phyloP scores from a whole-genome alignment of 495 filamentous ascomycete genomes.

The Daldinia concentrica region DNA sequence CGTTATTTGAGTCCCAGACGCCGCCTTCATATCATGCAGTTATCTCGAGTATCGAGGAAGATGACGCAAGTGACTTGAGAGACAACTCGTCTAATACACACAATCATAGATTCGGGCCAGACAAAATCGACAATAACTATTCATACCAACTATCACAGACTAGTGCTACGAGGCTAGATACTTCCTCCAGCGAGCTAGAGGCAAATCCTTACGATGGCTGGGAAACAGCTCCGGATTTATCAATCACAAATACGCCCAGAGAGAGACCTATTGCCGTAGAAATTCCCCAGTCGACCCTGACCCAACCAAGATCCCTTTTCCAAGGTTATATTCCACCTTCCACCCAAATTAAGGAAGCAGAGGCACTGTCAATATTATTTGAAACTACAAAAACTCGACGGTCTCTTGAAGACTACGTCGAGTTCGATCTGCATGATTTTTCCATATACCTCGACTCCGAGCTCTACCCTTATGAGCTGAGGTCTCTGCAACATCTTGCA shows the following conservation, averaged over 20 bases:
- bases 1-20: background rate
- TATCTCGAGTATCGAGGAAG: conserved; percentile 14
- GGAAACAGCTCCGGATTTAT: conserved; percentile 24
- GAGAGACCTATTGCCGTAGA: conserved; percentile 34
- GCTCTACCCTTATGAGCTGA: conserved; percentile 57
- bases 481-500: conserved; percentile 60
- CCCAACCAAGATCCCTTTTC: conserved; percentile 38
- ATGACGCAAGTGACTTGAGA: background rate
- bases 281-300: conserved; percentile 43
- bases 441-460: conserved; percentile 55
- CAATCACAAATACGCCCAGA: background rate
- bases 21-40: background rate
- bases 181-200: background rate
- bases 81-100: background rate
- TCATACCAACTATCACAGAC: background rate
- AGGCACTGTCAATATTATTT: conserved; percentile 44
- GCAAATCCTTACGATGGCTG: conserved; percentile 7
- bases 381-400: background rate
- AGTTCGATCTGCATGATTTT: conserved; percentile 62
- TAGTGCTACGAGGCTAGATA: background rate
- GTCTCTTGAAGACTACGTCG: conserved; percentile 45
- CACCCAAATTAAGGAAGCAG: conserved; percentile 36
- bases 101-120: background rate
- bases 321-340: conserved; percentile 34
- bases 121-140: background rate